Percentiles rank a stretch among this genome's conserved stretches.
phyloP scores from a whole-genome alignment of 139 green algal species.

The Tetradesmus obliquus region DNA sequence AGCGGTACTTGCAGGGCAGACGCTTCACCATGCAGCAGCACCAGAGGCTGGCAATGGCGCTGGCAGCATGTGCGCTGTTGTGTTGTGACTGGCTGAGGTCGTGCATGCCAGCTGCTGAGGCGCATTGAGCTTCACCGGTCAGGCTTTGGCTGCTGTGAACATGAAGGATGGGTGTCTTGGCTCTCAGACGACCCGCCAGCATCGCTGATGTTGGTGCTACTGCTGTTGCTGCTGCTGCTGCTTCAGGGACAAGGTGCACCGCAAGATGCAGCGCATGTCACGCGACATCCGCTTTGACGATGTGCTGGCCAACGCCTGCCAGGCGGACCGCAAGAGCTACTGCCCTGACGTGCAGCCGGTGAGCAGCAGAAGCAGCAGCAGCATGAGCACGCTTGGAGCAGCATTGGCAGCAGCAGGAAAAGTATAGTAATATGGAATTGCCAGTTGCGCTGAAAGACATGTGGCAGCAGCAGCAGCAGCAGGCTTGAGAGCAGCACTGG shows the following conservation, averaged over 20 bases:
- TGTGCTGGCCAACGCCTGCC: conserved; percentile 77
- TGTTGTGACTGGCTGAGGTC: too few relatives aligned
- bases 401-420: too few relatives aligned
- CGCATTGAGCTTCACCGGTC: too few relatives aligned
- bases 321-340: conserved; percentile 68
- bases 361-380: conserved; percentile 11
- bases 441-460: too few relatives aligned
- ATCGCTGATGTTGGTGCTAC: not conserved
- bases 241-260: conserved; percentile 46
- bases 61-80: too few relatives aligned
- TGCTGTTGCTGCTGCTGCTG: not conserved
- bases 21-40: not conserved
- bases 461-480: too few relatives aligned
- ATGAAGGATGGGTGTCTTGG: too few relatives aligned
- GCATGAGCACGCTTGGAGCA: not conserved
- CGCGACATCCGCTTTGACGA: conserved; percentile 91
- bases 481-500: too few relatives aligned
- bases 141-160: too few relatives aligned
- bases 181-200: not conserved
- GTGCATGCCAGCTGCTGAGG: too few relatives aligned
- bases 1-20: not conserved
- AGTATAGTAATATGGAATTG: too few relatives aligned
- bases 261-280: conserved; percentile 66
- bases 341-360: conserved; percentile 74
- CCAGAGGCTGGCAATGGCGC: not conserved